Conservation (phyloP, 2,329 filamentous ascomycete genomes). For the Scedosporium apiospermum region DNA sequence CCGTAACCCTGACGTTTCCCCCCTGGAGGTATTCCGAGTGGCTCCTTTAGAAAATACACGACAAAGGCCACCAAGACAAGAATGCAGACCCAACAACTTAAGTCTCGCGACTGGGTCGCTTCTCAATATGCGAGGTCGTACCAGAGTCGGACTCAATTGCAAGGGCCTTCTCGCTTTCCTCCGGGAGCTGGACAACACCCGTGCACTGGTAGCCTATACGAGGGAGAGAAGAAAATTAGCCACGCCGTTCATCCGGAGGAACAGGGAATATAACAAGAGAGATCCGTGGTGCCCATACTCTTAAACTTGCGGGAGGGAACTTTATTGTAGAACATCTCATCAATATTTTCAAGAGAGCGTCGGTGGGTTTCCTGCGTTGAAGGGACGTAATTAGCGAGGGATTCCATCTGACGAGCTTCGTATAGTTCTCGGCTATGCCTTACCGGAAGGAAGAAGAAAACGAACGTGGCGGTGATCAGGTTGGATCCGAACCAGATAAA, state of each 20-base stretch:
- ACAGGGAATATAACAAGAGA: not conserved
- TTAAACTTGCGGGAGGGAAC: constrained; percentile 9
- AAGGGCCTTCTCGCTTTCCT: constrained; percentile 6
- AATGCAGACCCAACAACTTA: not conserved
- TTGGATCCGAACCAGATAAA: constrained; percentile 9
- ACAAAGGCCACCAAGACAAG: not conserved
- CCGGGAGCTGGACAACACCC: not conserved
- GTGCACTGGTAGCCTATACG: constrained; percentile 8
- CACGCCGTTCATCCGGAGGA: not conserved
- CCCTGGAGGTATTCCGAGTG: not conserved
- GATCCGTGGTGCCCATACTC: constrained; percentile 1
- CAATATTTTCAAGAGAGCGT: constrained; percentile 9
- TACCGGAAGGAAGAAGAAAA: constrained; percentile 10
- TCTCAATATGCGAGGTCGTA: constrained; percentile 4
- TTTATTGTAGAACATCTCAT: constrained; percentile 10
- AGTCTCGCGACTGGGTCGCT: constrained; percentile 4
- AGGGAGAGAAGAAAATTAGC: not conserved
- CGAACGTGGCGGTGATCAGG: constrained; percentile 7
- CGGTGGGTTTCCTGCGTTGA: constrained; percentile 8
- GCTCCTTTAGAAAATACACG: not conserved
- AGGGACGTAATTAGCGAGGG: not conserved
- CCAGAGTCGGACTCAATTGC: constrained; percentile 4
- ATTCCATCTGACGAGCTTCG: not conserved
- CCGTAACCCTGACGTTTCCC: not conserved
- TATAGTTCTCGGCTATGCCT: not conserved